Evolutionary conservation across 2,329 filamentous ascomycete species (phyloP), one percentile per base, ranked within the genome.

Genomic region (Pseudogymnoascus verrucosus): DNA sequence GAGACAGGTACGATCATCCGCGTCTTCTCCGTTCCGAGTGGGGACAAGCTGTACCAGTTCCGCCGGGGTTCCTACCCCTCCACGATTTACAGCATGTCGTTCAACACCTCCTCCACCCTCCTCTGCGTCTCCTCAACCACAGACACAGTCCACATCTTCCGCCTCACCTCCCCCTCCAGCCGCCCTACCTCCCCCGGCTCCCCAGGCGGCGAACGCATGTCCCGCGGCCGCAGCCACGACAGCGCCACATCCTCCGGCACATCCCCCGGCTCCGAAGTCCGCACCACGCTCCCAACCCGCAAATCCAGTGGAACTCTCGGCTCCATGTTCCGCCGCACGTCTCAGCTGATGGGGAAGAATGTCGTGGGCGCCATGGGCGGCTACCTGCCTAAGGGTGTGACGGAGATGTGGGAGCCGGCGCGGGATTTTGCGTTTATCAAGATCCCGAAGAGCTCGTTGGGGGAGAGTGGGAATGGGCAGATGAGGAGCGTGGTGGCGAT

Each of bases 1-100:
- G 95, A 99, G 74, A 99, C 96, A 62, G 95, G 95, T 67, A 99
- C 95, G 0, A 96, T 99, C 65, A 96, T 99, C 67, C 88, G 95
- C 14, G 92, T 99, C 62, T 99, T 99, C 76, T 91, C 91, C 0
- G 86, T 99, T 1, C 95, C 95, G 2, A 86, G 88, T 67, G 95
- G 91, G 10, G 88, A 93, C 71, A 99, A 98, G 75, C 82, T 99
- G 16, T 98, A 93, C 75, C 93, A 99, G 74, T 99, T 99, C 77
- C 86, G 95, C 65, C 87, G 95, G 67, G 95, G 95, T 47, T 97
- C 93, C 2, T 97, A 97, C 76, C 95, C 95, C 0, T 93, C 93
- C 1, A 89, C 91, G 42, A 99, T 99, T 69, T 97, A 93, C 78
- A 96, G 92, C 84, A 97, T 99, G 92, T 96, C 93, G 1, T 99